Conservation (phyloP, 2,329 filamentous ascomycete species). For the Monosporascus cannonballus region DNA sequence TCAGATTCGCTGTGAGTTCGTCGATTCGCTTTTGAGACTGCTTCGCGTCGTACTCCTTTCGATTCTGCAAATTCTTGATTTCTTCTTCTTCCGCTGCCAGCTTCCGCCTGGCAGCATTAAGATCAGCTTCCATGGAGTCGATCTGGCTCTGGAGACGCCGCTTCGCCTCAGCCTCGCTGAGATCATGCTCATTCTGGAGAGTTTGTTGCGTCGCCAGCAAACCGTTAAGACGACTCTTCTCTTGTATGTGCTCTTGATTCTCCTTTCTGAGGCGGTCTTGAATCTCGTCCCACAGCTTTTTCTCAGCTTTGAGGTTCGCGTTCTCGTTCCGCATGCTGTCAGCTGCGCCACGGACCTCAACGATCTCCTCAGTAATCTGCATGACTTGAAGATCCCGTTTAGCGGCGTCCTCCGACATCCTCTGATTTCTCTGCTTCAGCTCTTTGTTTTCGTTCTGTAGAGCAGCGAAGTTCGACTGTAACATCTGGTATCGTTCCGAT, state of each 20-base stretch:
- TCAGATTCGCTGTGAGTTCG: constrained; percentile 74
- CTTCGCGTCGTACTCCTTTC: constrained; percentile 85
- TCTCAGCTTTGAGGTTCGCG: constrained; percentile 90
- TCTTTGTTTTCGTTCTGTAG: constrained; percentile 80
- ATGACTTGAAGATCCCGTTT: constrained; percentile 88
- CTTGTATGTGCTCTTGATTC: constrained; percentile 77
- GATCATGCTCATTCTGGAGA: constrained; percentile 85
- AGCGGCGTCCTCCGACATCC: constrained; percentile 73
- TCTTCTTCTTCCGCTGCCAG: constrained; percentile 79
- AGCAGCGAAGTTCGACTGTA: constrained; percentile 80
- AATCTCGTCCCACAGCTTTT: constrained; percentile 89
- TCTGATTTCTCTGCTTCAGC: constrained; percentile 74
- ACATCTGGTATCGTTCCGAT: constrained; percentile 78
- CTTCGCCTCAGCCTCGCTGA: constrained; percentile 73
- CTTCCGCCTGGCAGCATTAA: constrained; percentile 74
- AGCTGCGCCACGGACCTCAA: constrained; percentile 73
- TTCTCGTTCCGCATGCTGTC: constrained; percentile 89
- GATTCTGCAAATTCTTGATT: constrained; percentile 70
- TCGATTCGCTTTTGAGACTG: constrained; percentile 90
- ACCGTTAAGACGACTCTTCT: constrained; percentile 76
- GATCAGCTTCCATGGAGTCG: constrained; percentile 72
- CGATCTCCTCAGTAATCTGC: constrained; percentile 86
- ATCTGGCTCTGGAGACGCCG: constrained; percentile 73
- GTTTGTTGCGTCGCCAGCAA: constrained; percentile 80
- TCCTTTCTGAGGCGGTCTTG: constrained; percentile 84